Conservation (phyloP, 2,329 filamentous ascomycete species). For the Fusarium albidum region DNA sequence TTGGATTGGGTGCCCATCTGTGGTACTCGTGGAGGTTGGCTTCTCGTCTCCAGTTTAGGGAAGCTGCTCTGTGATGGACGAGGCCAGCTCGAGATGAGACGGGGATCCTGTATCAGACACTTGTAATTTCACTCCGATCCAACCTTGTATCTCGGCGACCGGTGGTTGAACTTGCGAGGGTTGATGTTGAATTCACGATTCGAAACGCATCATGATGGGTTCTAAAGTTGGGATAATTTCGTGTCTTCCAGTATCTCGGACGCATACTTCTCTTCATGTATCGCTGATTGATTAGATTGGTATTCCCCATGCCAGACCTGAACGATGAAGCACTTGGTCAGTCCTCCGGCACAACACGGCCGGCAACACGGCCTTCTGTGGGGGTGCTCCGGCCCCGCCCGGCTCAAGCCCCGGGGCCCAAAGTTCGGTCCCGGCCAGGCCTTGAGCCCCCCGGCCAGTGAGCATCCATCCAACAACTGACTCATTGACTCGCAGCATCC, state of each 20-base stretch:
- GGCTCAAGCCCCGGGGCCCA: conserved; percentile 15
- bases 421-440: conserved; percentile 13
- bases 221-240: too few species aligned
- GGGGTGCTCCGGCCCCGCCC: neutral
- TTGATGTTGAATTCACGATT: too few species aligned
- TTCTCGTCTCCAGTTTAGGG: conserved; percentile 26
- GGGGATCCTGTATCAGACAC: too few species aligned
- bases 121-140: too few species aligned
- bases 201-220: too few species aligned
- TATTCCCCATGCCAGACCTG: conserved; percentile 18
- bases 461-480: neutral
- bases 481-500: neutral
- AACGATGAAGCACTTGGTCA: too few species aligned
- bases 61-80: conserved; percentile 7
- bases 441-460: neutral
- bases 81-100: too few species aligned
- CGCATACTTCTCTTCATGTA: conserved; percentile 6
- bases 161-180: too few species aligned
- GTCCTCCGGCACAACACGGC: too few species aligned
- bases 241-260: neutral
- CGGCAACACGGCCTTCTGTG: neutral
- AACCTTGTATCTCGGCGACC: too few species aligned
- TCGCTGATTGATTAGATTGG: neutral
- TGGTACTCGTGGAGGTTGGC: conserved; percentile 43
- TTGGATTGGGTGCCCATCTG: conserved; percentile 44